Evolutionary conservation across 1,139 yeast genomes (phyloP).

Genomic region (Arxiozyma telluris): DNA sequence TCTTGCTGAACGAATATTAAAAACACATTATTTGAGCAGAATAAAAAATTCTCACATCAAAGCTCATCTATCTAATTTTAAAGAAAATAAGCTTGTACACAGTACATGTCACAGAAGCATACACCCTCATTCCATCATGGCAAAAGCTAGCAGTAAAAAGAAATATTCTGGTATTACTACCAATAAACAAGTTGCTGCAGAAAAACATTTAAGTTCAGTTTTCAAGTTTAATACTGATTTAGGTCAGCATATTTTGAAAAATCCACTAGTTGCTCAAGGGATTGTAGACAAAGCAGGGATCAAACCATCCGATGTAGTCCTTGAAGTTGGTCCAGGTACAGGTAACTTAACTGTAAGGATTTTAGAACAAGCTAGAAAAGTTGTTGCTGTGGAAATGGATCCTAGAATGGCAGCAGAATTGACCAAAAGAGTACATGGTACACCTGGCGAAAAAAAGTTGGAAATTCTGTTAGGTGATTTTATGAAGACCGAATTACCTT

Average conservation of each 20-base stretch:
- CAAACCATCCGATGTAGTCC: constrained; percentile 82
- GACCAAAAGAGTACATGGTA: constrained; percentile 95
- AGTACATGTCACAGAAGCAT: not conserved
- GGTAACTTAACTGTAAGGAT: constrained; percentile 94
- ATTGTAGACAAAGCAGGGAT: constrained; percentile 94
- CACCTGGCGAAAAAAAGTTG: constrained; percentile 81
- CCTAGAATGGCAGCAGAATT: constrained; percentile 99
- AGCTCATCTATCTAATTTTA: too few species aligned
- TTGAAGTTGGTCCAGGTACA: constrained; percentile 99
- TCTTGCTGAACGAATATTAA: too few species aligned
- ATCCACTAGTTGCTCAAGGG: constrained; percentile 95
- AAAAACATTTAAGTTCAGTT: constrained; percentile 67
- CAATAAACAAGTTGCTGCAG: constrained; percentile 51
- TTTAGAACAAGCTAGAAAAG: constrained; percentile 75
- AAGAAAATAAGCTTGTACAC: not conserved
- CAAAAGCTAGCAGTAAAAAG: constrained; percentile 30
- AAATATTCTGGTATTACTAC: constrained; percentile 31
- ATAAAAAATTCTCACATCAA: too few species aligned
- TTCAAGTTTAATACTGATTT: constrained; percentile 93
- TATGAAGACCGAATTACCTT: constrained; percentile 91
- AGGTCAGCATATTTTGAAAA: constrained; percentile 94
- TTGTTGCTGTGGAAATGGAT: constrained; percentile 95
- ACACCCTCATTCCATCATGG: constrained; percentile 17
- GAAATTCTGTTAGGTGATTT: constrained; percentile 92
- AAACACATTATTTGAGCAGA: too few species aligned